These are phyloP conservation scores for Taxillus chinensis DNA, from an alignment of 164 flowering plant species.

Conservation along the genomic window DNA sequence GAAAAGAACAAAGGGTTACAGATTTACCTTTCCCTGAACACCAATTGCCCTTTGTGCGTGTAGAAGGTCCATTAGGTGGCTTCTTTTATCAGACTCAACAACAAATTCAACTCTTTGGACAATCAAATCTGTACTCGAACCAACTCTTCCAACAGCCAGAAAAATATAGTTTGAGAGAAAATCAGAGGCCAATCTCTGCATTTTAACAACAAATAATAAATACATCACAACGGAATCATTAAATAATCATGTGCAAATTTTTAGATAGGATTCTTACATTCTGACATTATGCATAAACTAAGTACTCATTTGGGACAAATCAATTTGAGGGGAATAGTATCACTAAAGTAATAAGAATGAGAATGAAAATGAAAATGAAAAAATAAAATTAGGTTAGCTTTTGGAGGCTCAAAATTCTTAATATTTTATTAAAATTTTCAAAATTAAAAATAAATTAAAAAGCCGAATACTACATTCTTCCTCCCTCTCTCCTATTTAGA, in stretches of 20 bases:
- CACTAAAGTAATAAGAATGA: too few relatives aligned
- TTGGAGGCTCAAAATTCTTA: too few relatives aligned
- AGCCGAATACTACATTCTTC: too few relatives aligned
- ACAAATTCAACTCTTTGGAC: conserved; percentile 51
- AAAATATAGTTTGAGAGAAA: conserved; percentile 43
- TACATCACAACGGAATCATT: background rate
- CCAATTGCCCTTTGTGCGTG: conserved; percentile 47
- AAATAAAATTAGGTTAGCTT: too few relatives aligned
- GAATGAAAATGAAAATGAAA: too few relatives aligned
- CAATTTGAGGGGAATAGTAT: too few relatives aligned
- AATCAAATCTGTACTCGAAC: conserved; percentile 60
- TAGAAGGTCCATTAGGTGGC: conserved; percentile 54
- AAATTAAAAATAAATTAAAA: too few relatives aligned
- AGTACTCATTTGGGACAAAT: too few relatives aligned
- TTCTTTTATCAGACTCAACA: conserved; percentile 45
- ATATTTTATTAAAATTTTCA: too few relatives aligned
- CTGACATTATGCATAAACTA: background rate
- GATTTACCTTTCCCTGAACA: conserved; percentile 36
- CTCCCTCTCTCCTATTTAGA: too few relatives aligned
- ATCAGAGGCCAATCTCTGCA: conserved; percentile 53
- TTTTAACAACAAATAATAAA: conserved; percentile 5
- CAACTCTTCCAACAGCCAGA: conserved; percentile 63
- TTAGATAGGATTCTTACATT: background rate
- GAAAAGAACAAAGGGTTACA: background rate
- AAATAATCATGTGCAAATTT: background rate